Evolutionary conservation across 2,329 filamentous ascomycete species (phyloP).

Genomic region (Scedosporium boydii): DNA sequence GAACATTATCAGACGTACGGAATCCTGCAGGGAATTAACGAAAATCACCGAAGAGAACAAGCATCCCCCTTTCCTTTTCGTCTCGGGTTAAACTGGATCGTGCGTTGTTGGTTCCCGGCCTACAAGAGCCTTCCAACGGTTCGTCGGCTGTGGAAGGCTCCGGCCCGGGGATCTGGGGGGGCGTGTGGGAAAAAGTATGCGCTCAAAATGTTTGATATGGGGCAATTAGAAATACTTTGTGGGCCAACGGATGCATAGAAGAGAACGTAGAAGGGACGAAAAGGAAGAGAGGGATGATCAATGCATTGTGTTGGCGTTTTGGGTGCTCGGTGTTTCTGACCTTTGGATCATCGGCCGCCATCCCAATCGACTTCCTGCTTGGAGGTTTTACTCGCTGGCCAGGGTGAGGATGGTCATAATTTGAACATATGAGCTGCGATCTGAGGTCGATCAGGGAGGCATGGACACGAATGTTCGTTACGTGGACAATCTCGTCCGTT

Average conservation of each 20-base stretch:
- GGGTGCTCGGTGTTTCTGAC: not conserved
- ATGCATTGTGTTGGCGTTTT: not conserved
- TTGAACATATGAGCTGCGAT: too few species aligned
- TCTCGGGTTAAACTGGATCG: not conserved
- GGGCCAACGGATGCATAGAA: not conserved
- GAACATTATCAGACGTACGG: too few species aligned
- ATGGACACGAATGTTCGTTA: not conserved
- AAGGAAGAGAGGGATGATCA: not conserved
- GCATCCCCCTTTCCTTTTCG: not conserved
- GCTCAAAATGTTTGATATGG: not conserved
- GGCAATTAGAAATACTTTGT: conserved; percentile 1
- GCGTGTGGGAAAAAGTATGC: not conserved
- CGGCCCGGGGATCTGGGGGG: not conserved
- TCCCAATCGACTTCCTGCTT: too few species aligned
- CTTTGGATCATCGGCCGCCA: not conserved
- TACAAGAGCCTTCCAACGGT: not conserved
- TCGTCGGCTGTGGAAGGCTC: not conserved
- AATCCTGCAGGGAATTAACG: not conserved
- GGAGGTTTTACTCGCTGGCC: not conserved
- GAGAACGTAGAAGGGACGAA: not conserved
- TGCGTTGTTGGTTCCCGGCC: not conserved
- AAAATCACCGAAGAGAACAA: not conserved
- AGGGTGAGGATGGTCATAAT: not conserved
- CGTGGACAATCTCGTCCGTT: not conserved
- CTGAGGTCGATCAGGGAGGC: not conserved